Evolutionary conservation across 2,329 filamentous ascomycete species (phyloP).

Genomic region (Cercospora zeae-maydis): DNA sequence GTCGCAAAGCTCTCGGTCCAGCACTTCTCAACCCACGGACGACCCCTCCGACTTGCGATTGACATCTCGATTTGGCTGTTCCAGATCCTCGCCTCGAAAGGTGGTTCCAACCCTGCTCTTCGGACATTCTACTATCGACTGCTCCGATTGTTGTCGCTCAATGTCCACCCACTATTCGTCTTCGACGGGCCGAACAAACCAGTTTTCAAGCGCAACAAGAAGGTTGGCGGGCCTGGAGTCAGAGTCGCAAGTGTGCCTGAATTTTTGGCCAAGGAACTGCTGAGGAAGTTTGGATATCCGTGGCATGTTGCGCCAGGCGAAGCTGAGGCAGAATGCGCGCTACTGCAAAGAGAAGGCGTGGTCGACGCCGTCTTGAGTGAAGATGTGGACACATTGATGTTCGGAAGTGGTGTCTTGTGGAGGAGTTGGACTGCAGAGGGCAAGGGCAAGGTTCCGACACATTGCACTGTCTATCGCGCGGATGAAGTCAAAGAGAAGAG

Average conservation of each 20-base stretch:
- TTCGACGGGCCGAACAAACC: slow-evolving; percentile 87
- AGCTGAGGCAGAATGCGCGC: slow-evolving; percentile 91
- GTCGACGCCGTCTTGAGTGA: slow-evolving; percentile 94
- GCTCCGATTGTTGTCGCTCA: slow-evolving; percentile 67
- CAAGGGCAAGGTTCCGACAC: slow-evolving; percentile 67
- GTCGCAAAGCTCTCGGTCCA: slow-evolving; percentile 78
- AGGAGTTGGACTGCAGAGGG: slow-evolving; percentile 74
- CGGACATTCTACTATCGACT: slow-evolving; percentile 92
- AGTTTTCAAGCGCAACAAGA: slow-evolving; percentile 82
- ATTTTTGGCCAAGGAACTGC: slow-evolving; percentile 75
- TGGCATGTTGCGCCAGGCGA: slow-evolving; percentile 87
- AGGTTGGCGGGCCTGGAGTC: slow-evolving; percentile 55
- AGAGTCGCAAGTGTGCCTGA: slow-evolving; percentile 64
- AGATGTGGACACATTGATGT: slow-evolving; percentile 70
- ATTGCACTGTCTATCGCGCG: slow-evolving; percentile 77
- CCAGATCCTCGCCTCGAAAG: slow-evolving; percentile 78
- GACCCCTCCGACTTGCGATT: slow-evolving; percentile 80
- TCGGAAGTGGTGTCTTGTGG: slow-evolving; percentile 22
- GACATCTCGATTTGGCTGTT: slow-evolving; percentile 98
- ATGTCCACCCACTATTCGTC: slow-evolving; percentile 84
- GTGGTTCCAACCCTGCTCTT: slow-evolving; percentile 84
- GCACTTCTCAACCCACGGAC: slow-evolving; percentile 65
- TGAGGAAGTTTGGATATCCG: slow-evolving; percentile 80
- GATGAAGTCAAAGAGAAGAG: slow-evolving; percentile 52
- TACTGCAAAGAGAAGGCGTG: slow-evolving; percentile 74